These are phyloP conservation scores for Sugiyamaella grinbergsii DNA, from an alignment of 1,139 yeast genomes.

Conservation along the genomic window DNA sequence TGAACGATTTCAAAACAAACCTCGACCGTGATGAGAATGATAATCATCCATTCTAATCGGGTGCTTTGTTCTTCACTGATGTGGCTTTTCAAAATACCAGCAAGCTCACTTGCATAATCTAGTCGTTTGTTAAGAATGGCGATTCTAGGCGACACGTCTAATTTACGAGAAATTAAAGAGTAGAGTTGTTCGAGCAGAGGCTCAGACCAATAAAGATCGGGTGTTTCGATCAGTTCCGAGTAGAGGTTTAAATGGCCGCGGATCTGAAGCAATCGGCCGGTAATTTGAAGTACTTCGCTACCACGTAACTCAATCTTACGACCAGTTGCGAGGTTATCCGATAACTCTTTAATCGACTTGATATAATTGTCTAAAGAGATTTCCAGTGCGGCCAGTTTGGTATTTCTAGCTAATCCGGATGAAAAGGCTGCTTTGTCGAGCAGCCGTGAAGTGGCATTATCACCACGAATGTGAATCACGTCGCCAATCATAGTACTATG, in stretches of 20 bases:
- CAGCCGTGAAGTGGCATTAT: slow-evolving; percentile 50
- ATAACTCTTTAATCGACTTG: slow-evolving; percentile 59
- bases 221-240: slow-evolving; percentile 89
- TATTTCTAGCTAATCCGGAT: slow-evolving; percentile 81
- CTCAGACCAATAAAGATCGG: slow-evolving; percentile 91
- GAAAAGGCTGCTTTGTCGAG: slow-evolving; percentile 88
- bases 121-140: slow-evolving; percentile 77
- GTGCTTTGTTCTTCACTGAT: slow-evolving; percentile 76
- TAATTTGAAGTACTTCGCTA: slow-evolving; percentile 63
- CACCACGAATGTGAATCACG: slow-evolving; percentile 62
- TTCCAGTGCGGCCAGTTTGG: slow-evolving; percentile 80
- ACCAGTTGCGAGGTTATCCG: slow-evolving; percentile 69
- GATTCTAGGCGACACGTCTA: slow-evolving; percentile 78
- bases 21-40: slow-evolving; percentile 77
- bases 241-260: slow-evolving; percentile 82
- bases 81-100: slow-evolving; percentile 72
- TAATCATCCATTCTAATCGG: slow-evolving; percentile 84
- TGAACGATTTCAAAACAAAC: slow-evolving; percentile 77
- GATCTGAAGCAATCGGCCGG: slow-evolving; percentile 72
- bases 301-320: slow-evolving; percentile 54
- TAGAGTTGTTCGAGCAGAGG: slow-evolving; percentile 79
- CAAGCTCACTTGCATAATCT: slow-evolving; percentile 89
- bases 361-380: slow-evolving; percentile 68
- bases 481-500: slow-evolving; percentile 62
- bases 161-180: slow-evolving; percentile 63